Base-by-base conservation (phyloP, 768 basidiomycete genomes). In the Naganishia friedmannii region DNA sequence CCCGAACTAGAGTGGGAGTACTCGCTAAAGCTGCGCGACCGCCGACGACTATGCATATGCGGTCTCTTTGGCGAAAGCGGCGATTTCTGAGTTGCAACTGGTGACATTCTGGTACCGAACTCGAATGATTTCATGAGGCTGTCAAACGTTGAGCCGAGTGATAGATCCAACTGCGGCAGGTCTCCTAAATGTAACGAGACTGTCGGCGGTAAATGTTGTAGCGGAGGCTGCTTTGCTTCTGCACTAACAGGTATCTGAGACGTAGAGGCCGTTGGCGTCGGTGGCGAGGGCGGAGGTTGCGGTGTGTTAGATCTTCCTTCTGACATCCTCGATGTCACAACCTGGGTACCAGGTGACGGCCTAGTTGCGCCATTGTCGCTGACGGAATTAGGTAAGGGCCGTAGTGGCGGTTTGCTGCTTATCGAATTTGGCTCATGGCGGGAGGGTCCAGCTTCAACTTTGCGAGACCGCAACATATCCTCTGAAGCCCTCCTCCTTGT, bases 121-220 rank as follows among this genome's bases (percentile, higher is more conserved):
- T 79, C 23, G 72, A 70, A 29, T 73, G 77, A 7, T 73, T 74
- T 28, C 55, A 67, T 29, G 69, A 72, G 32, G 68, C 68, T 68
- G 48, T 79, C 79, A 53, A 80, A 79, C 0, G 76, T 70, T 9
- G 77, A 68, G 42, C 74, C 76, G 26, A 81, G 74, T 19, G 75
- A 74, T 23, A 79, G 70, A 67, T 81, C 77, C 17, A 81, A 69
- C n/a, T 78, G 75, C 0, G 80, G 80, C n/a, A 79, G 66, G 13
- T 75, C 68, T 19, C 78, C 75, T 6, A 81, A 69, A 71, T 79
- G 80, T 2, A 81, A 70, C 0, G 78, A 77, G 65, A 69, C 73
- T 4, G 77, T 74, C 0, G 76, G 74, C 28, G 71, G 73, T 45
- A 79, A 19, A 53, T 56, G 34, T 66, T 56, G 12, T 45, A 55